Conservation (phyloP, 1,284 basidiomycete genomes). For the Sphaerobolus stellatus region DNA sequence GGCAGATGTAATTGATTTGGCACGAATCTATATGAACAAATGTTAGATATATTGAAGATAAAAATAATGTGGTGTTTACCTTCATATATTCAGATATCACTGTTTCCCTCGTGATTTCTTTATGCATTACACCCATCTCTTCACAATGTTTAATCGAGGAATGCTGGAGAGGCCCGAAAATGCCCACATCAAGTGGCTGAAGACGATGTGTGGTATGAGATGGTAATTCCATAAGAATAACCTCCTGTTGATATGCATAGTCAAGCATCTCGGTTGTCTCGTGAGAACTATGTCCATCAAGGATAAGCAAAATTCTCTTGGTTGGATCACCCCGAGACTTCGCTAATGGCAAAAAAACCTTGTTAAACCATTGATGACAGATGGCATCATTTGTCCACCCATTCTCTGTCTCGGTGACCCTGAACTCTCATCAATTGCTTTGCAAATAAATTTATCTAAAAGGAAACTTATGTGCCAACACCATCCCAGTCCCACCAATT, state of each 20-base stretch:
- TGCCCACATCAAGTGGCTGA: too few species aligned
- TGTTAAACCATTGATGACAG: conserved; percentile 34
- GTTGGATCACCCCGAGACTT: conserved; percentile 20
- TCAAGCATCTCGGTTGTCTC: conserved; percentile 15
- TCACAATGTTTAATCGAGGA: too few species aligned
- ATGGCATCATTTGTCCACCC: conserved; percentile 44
- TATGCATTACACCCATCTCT: too few species aligned
- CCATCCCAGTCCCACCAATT: conserved; percentile 24
- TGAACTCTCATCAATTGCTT: conserved; percentile 13
- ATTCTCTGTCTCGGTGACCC: conserved; percentile 30
- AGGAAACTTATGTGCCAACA: conserved; percentile 12
- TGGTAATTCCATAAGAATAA: too few species aligned
- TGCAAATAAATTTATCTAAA: not conserved
- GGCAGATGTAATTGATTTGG: too few species aligned
- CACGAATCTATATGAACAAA: too few species aligned
- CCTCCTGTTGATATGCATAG: not conserved
- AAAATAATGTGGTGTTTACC: too few species aligned
- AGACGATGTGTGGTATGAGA: too few species aligned
- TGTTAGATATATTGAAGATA: too few species aligned
- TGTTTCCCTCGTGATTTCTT: too few species aligned
- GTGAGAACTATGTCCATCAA: conserved; percentile 44
- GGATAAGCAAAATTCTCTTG: conserved; percentile 35
- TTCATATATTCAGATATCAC: too few species aligned
- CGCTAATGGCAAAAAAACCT: conserved; percentile 32
- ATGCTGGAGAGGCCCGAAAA: too few species aligned